Base-by-base conservation (phyloP, 768 basidiomycete species). In the Lactifluus subvellereus region DNA sequence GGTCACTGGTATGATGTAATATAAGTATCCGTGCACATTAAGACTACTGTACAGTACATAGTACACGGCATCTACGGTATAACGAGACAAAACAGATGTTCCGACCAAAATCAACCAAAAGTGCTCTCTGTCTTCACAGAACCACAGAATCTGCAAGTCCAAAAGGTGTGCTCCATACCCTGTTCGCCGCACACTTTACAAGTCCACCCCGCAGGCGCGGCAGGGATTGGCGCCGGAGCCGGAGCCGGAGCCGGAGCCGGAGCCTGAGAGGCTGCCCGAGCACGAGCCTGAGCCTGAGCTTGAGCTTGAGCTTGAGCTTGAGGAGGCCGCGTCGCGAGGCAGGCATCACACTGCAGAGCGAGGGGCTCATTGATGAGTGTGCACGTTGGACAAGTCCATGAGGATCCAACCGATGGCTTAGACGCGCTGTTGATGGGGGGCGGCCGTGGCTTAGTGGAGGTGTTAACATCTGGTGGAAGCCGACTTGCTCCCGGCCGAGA, bases 111-210 rank as follows among this genome's bases (percentile, higher is more conserved):
- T 66, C 61, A 67, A 10, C 54, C 61, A n/a, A 49, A n/a, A 13
- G 45, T 40, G 37, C 73, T 75, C 30, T 67, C 69, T 9, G 68
- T 72, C 72, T 91, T 91, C 56, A 92, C 78, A 20, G 77, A 74
- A 16, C 90, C 90, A 71, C 91, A 94, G 59, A 78, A 80, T 16
- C 74, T 73, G 76, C 93, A 94, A 53, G 84, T 86, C 90, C 88
- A 94, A 64, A 84, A 80, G 22, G 84, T 79, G 64, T 82, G 80
- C 2, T 81, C 79, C 72, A 85, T 87, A 30, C 80, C 84, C 38
- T 70, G 72, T 71, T 87, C 82, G 27, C 84, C 83, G 65, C 90
- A 94, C 22, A 77, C 74, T 11, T 76, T 71, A 70, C 90, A 93
- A 22, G 76, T 76, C 90, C 91, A 94, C 30, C 62, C 65, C 40